Evolutionary conservation across 257 asterid genomes (phyloP).

Genomic region (Echites panduratus): DNA sequence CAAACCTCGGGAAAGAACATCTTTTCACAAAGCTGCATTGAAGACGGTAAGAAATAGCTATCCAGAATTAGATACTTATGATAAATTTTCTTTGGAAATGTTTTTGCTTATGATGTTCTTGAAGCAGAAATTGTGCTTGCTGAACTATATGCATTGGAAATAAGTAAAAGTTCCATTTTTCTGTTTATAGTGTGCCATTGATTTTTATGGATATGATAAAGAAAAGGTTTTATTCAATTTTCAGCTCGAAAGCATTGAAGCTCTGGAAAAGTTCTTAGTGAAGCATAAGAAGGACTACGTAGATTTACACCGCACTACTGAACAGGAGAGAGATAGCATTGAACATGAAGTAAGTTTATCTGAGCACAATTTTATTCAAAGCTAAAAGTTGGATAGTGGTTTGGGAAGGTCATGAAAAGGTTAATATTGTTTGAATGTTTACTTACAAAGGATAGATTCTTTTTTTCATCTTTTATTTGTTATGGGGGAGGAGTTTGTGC

Average conservation of each 20-base stretch:
- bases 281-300: constrained; percentile 90
- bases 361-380: not conserved
- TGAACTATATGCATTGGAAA: not conserved
- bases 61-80: not conserved
- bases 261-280: constrained; percentile 75
- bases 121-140: not conserved
- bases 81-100: not conserved
- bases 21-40: constrained; percentile 72
- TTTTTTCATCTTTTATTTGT: no score
- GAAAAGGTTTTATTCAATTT: constrained; percentile 6
- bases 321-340: constrained; percentile 86
- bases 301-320: constrained; percentile 83
- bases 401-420: not conserved
- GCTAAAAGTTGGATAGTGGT: not conserved
- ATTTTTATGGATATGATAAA: not conserved
- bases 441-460: no score
- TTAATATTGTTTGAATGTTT: not conserved
- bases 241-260: constrained; percentile 72
- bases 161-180: not conserved
- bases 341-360: constrained; percentile 74
- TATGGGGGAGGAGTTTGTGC: no score
- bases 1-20: constrained; percentile 53
- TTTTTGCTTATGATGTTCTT: not conserved
- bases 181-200: not conserved
- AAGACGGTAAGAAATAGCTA: constrained; percentile 46